Percentiles rank a stretch among this genome's conserved stretches.
These are phyloP conservation scores for Neonectria faginata DNA, from an alignment of 2,329 filamentous ascomycete genomes.

Conservation along the genomic window DNA sequence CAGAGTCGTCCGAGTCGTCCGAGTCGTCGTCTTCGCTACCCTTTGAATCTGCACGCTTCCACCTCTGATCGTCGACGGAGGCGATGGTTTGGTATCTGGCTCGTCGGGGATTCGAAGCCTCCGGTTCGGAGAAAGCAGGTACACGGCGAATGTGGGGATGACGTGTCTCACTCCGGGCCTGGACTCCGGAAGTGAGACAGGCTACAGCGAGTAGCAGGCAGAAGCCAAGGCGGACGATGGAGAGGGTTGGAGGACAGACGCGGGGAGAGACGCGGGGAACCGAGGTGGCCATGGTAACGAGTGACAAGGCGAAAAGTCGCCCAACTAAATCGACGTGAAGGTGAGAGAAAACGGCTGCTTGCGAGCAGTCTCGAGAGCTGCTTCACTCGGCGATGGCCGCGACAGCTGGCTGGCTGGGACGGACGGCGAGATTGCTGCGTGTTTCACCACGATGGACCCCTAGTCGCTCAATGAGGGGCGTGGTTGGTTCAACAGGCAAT, in stretches of 20 bases:
- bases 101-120: slow-evolving; percentile 3
- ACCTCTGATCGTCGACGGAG: slow-evolving; percentile 9
- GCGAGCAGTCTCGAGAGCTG: neutral
- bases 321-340: slow-evolving; percentile 9
- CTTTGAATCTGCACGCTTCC: slow-evolving; percentile 32
- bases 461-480: slow-evolving; percentile 24
- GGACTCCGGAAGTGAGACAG: slow-evolving; percentile 39
- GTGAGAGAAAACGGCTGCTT: slow-evolving; percentile 1
- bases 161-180: slow-evolving; percentile 36
- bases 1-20: slow-evolving; percentile 4
- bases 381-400: slow-evolving; percentile 18
- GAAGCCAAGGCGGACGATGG: slow-evolving; percentile 32
- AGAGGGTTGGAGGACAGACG: slow-evolving; percentile 15
- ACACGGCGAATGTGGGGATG: slow-evolving; percentile 11
- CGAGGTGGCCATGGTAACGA: slow-evolving; percentile 37
- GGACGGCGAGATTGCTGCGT: slow-evolving; percentile 37
- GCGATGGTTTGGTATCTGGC: neutral
- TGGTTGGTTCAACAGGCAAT: slow-evolving; percentile 27
- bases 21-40: slow-evolving; percentile 27
- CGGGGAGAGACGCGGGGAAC: slow-evolving; percentile 10
- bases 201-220: slow-evolving; percentile 36
- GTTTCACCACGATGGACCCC: slow-evolving; percentile 45
- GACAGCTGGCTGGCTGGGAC: slow-evolving; percentile 28
- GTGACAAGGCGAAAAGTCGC: slow-evolving; percentile 34
- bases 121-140: neutral